Conservation (phyloP, 1,284 basidiomycete genomes). For the Trichosporon sp. region DNA sequence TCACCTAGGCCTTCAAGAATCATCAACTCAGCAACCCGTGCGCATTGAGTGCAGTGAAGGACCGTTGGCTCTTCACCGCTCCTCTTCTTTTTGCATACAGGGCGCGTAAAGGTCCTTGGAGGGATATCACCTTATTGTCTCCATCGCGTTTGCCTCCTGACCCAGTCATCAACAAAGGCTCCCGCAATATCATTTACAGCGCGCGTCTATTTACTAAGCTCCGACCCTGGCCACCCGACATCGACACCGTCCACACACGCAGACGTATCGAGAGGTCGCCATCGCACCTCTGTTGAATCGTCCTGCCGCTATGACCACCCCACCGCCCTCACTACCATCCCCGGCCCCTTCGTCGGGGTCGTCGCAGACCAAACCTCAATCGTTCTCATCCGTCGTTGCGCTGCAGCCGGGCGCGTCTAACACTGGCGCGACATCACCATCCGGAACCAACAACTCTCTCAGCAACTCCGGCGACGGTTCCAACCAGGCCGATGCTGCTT, state of each 20-base stretch:
- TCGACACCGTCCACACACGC: background rate
- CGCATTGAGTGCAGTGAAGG: background rate
- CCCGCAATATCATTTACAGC: background rate
- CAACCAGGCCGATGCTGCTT: slow-evolving; percentile 8
- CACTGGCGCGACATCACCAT: slow-evolving; percentile 19
- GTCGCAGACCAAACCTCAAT: slow-evolving; percentile 25
- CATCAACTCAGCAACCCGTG: background rate
- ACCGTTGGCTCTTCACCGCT: background rate
- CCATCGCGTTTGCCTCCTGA: slow-evolving; percentile 2
- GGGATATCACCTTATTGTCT: background rate
- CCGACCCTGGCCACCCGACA: background rate
- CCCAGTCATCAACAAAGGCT: background rate
- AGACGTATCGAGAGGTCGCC: background rate
- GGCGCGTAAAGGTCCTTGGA: background rate
- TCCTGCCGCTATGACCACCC: slow-evolving; percentile 28
- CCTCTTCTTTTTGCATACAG: background rate
- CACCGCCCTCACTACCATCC: slow-evolving; percentile 34
- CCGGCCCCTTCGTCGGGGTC: slow-evolving; percentile 34
- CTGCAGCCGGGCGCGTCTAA: slow-evolving; percentile 17
- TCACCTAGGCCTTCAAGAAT: background rate
- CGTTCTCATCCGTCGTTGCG: slow-evolving; percentile 26
- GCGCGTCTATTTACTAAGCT: background rate
- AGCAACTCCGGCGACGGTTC: background rate
- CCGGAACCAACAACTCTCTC: slow-evolving; percentile 8
- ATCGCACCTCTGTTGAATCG: background rate